phyloP scores from a whole-genome alignment of 805 yeast genomes.

The Helenozyma baotianmanensis region DNA sequence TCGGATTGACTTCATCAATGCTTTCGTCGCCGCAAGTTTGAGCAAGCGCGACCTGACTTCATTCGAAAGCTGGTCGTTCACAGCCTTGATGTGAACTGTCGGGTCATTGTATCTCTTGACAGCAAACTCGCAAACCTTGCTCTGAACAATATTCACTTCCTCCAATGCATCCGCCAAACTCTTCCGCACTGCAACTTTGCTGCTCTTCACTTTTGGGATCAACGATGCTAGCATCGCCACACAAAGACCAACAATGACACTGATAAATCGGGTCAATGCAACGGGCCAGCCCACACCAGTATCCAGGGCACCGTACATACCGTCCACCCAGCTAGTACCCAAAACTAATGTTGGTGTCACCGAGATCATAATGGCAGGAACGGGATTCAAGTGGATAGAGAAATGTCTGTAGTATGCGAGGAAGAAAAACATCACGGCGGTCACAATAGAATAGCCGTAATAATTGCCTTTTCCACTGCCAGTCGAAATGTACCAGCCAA shows the following conservation, averaged over 20 bases:
- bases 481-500: slow-evolving; percentile 32
- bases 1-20: slow-evolving; percentile 21
- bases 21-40: slow-evolving; percentile 18
- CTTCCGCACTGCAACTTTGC: slow-evolving; percentile 23
- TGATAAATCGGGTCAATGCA: slow-evolving; percentile 24
- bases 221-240: slow-evolving; percentile 27
- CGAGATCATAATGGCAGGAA: slow-evolving; percentile 24
- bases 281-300: slow-evolving; percentile 27
- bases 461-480: slow-evolving; percentile 30
- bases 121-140: slow-evolving; percentile 25
- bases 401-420: slow-evolving; percentile 27
- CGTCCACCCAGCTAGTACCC: slow-evolving; percentile 32
- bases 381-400: slow-evolving; percentile 21
- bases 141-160: slow-evolving; percentile 26
- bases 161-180: slow-evolving; percentile 19
- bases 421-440: slow-evolving; percentile 21
- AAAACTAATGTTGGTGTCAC: slow-evolving; percentile 27
- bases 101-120: slow-evolving; percentile 18
- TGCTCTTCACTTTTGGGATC: slow-evolving; percentile 27
- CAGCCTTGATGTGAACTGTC: slow-evolving; percentile 12
- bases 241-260: slow-evolving; percentile 26
- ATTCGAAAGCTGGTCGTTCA: slow-evolving; percentile 20
- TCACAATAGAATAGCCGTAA: slow-evolving; percentile 28
- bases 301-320: slow-evolving; percentile 15
- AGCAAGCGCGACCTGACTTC: slow-evolving; percentile 19